phyloP scores from a whole-genome alignment of 768 basidiomycete species.

The Chlorophyllum brunneum region DNA sequence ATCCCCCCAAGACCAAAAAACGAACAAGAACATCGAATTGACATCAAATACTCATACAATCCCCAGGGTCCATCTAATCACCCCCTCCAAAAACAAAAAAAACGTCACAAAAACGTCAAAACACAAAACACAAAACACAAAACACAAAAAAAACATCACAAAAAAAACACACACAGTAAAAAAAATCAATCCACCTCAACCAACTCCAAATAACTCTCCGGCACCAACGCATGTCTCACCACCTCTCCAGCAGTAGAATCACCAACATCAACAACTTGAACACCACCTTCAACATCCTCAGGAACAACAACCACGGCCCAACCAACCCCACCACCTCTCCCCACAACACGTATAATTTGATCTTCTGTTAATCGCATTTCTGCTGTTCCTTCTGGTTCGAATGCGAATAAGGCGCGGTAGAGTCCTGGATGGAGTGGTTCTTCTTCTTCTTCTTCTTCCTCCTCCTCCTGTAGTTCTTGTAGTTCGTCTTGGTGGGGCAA shows the following conservation, averaged over 20 bases:
- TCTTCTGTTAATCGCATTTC: constrained; percentile 82
- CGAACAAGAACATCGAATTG: too few species aligned
- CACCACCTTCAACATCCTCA: constrained; percentile 42
- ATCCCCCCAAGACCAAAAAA: too few species aligned
- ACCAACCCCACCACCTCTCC: constrained; percentile 73
- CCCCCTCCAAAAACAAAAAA: too few species aligned
- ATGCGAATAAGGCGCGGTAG: constrained; percentile 75
- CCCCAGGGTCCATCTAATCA: too few species aligned
- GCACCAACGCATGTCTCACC: constrained; percentile 63
- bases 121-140: too few species aligned
- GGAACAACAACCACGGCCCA: constrained; percentile 69
- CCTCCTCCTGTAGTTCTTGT: constrained; percentile 16
- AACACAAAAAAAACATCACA: too few species aligned
- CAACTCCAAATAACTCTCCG: constrained; percentile 71
- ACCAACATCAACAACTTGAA: constrained; percentile 33
- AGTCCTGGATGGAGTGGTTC: constrained; percentile 60
- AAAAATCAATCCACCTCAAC: constrained; percentile 36
- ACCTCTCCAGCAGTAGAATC: neutral
- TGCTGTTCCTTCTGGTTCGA: constrained; percentile 75
- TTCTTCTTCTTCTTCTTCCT: constrained; percentile 29
- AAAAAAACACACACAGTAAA: neutral
- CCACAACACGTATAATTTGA: constrained; percentile 69
- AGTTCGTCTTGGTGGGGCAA: neutral
- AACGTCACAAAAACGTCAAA: too few species aligned
- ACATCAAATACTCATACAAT: too few species aligned